Evolutionary conservation across 75 land plant genomes (phyloP).

Genomic region (Ceratopteris richardii): DNA sequence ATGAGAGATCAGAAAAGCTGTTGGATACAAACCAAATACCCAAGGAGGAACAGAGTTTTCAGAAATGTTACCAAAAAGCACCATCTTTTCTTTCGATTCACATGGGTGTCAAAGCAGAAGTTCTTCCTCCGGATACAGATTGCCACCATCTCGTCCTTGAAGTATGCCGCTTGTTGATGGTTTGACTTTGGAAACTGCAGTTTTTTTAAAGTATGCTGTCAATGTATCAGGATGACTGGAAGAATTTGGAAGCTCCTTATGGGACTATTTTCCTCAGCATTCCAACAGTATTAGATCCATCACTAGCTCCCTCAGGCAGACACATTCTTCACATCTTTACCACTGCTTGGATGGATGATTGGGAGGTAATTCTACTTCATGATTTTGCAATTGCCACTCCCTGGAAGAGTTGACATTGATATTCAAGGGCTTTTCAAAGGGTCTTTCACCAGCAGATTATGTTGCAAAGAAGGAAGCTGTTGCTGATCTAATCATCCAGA

Average conservation of each 20-base stretch:
- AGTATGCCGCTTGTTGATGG: too few relatives aligned
- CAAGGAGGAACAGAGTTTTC: constrained; percentile 73
- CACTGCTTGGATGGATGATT: constrained; percentile 80
- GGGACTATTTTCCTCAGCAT: constrained; percentile 96
- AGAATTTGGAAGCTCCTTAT: constrained; percentile 68
- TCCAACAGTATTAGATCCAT: constrained; percentile 88
- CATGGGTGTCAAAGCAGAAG: constrained; percentile 84
- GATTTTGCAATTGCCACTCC: too few relatives aligned
- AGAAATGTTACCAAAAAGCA: constrained; percentile 79
- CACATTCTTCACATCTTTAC: constrained; percentile 98
- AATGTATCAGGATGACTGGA: constrained; percentile 52
- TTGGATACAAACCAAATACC: constrained; percentile 59
- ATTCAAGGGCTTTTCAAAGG: constrained; percentile 22
- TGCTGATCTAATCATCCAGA: constrained; percentile 68
- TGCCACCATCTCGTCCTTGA: constrained; percentile 97
- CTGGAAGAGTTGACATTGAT: too few relatives aligned
- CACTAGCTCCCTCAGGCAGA: constrained; percentile 77
- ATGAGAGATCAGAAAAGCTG: constrained; percentile 48
- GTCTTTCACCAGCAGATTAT: constrained; percentile 60
- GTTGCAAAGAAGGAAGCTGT: constrained; percentile 78
- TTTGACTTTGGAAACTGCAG: not conserved
- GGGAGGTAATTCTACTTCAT: constrained; percentile 49
- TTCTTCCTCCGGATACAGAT: constrained; percentile 79
- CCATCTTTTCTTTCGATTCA: constrained; percentile 97
- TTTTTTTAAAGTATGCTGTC: not conserved